phyloP scores from a whole-genome alignment of 305 asterid genomes.

The Stenogyne calaminthoides region DNA sequence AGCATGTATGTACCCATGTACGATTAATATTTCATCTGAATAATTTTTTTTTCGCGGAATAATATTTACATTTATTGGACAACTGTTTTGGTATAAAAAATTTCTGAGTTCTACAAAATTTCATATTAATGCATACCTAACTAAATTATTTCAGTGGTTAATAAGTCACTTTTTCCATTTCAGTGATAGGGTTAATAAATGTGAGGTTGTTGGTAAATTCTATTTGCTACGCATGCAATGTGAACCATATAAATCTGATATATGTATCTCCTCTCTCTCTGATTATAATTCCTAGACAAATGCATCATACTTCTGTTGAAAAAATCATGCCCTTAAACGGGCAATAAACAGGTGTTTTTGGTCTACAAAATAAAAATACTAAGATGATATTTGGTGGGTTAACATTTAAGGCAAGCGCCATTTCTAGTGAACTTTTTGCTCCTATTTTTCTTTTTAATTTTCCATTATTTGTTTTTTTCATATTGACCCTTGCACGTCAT shows the following conservation, averaged over 20 bases:
- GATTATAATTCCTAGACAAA: neutral
- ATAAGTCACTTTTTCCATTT: neutral
- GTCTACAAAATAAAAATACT: too few species aligned
- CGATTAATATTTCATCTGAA: too few species aligned
- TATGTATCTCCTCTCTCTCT: too few species aligned
- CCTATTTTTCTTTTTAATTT: too few species aligned
- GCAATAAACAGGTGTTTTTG: conserved; percentile 26
- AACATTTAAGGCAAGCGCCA: neutral
- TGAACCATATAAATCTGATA: neutral
- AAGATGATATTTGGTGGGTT: too few species aligned
- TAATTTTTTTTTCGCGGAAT: too few species aligned
- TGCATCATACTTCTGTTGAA: conserved; percentile 5
- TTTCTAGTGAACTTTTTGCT: too few species aligned
- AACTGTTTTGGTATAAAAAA: neutral
- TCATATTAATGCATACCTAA: neutral
- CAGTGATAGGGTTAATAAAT: neutral
- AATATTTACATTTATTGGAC: neutral
- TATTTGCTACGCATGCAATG: neutral
- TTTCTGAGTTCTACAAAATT: neutral
- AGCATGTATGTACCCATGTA: too few species aligned
- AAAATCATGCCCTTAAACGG: conserved; percentile 15
- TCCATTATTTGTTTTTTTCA: too few species aligned
- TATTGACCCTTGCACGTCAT: too few species aligned
- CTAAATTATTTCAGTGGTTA: neutral
- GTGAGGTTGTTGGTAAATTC: conserved; percentile 5